Evolutionary conservation across 371 early-diverging fungal genomes (phyloP).

Genomic region (Rhizomucor pusillus): DNA sequence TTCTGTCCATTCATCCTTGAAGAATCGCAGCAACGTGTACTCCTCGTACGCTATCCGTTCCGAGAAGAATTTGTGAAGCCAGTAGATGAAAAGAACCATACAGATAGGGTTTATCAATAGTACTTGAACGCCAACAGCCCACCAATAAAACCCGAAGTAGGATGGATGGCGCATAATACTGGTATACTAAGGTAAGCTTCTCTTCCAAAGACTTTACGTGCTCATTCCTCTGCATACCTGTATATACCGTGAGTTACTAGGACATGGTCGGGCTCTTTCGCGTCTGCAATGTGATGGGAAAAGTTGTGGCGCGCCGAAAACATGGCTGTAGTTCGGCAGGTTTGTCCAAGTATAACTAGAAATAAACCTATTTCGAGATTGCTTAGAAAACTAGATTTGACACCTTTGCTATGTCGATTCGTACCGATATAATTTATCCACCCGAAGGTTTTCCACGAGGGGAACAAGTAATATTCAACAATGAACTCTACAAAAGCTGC

Average conservation of each 20-base stretch:
- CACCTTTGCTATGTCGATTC: neutral
- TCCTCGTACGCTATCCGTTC: conserved; percentile 81
- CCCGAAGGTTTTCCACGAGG: conserved; percentile 54
- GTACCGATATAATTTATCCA: conserved; percentile 56
- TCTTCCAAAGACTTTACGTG: conserved; percentile 3
- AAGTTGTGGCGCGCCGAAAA: conserved; percentile 79
- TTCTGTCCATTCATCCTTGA: conserved; percentile 65
- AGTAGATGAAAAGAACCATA: conserved; percentile 56
- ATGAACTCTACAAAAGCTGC: conserved; percentile 69
- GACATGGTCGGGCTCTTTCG: conserved; percentile 63
- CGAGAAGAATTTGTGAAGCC: conserved; percentile 68
- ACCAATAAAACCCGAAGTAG: conserved; percentile 88
- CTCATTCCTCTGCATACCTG: conserved; percentile 38
- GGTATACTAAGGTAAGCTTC: neutral
- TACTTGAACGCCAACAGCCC: conserved; percentile 75
- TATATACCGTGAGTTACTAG: conserved; percentile 81
- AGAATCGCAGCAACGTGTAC: conserved; percentile 65
- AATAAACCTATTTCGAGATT: conserved; percentile 45
- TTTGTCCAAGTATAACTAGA: conserved; percentile 63
- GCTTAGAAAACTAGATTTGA: neutral
- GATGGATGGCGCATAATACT: conserved; percentile 85
- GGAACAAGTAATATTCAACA: conserved; percentile 65
- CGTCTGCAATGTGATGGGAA: conserved; percentile 69
- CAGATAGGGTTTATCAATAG: conserved; percentile 75
- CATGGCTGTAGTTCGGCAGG: conserved; percentile 74